Base-by-base conservation (phyloP, 139 green algal species). In the Pleodorina starrii region DNA sequence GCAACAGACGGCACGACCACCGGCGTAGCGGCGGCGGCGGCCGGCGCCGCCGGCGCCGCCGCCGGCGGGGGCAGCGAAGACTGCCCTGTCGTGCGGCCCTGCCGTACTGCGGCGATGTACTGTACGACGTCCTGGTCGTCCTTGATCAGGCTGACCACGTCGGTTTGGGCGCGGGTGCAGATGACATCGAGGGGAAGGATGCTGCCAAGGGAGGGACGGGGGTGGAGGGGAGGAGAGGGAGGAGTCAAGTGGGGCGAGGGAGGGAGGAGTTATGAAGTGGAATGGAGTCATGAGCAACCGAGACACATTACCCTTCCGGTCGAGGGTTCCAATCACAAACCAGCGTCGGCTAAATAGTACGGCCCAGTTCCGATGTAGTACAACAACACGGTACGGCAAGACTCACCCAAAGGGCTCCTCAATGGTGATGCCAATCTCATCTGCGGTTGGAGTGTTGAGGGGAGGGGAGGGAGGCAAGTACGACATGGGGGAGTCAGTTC, bases 401-500 rank as follows among this genome's bases (percentile, higher is more conserved):
- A 32, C 82, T 50, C 35, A 88, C 83, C 83, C 83, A 66, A 88
- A 88, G 27, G 83, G 83, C 83, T 88, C 83, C 83, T 88, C 83
- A 21, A 88, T 88, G 27, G 7, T 59, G 36, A 88, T 57, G 23
- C 83, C 83, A 44, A 88, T 88, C 36, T 88, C 83, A 54, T 88
- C 83, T 87, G 81, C 59, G 10, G 2, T 60, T 27, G 29, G 21
- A 66, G 5, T n/a, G n/a, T n/a, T n/a, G n/a, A n/a, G n/a, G n/a
- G n/a, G n/a, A n/a, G n/a, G n/a, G n/a, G n/a, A n/a, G n/a, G n/a
- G n/a, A n/a, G n/a, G n/a, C n/a, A n/a, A n/a, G n/a, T n/a, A n/a
- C n/a, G n/a, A n/a, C n/a, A n/a, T n/a, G n/a, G n/a, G n/a, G n/a
- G n/a, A n/a, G n/a, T n/a, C n/a, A n/a, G n/a, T n/a, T n/a, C n/a